These are phyloP conservation scores for Macadamia tetraphylla DNA, from an alignment of 164 flowering plant species.

Conservation along the genomic window DNA sequence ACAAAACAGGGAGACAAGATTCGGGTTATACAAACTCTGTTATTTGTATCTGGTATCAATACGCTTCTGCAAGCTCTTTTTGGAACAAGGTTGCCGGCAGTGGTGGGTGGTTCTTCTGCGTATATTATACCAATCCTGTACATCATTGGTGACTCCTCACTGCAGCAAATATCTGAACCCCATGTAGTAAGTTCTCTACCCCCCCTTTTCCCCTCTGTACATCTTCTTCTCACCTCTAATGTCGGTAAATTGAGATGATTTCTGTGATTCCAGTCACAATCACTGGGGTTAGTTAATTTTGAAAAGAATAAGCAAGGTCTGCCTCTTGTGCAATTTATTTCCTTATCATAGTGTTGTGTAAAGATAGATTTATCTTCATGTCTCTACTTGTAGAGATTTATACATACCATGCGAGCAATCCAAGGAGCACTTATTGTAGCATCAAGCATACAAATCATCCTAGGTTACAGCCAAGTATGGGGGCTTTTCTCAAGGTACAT, in stretches of 20 bases:
- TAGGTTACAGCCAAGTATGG: slow-evolving; percentile 95
- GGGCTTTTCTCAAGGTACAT: slow-evolving; percentile 85
- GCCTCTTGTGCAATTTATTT: neutral
- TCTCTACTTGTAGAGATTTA: slow-evolving; percentile 68
- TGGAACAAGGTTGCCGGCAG: slow-evolving; percentile 89
- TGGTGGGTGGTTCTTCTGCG: slow-evolving; percentile 92
- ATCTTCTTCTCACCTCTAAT: no score
- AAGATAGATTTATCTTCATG: neutral
- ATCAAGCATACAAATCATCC: slow-evolving; percentile 78
- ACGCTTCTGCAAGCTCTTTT: slow-evolving; percentile 94
- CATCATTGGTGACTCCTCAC: slow-evolving; percentile 70
- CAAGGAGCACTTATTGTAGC: slow-evolving; percentile 95
- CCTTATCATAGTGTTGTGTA: neutral
- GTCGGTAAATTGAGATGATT: no score
- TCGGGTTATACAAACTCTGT: slow-evolving; percentile 81
- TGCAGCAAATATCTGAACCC: slow-evolving; percentile 52
- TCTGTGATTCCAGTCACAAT: neutral
- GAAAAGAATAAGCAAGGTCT: neutral
- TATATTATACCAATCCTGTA: slow-evolving; percentile 72
- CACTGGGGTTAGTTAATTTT: neutral
- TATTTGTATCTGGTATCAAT: slow-evolving; percentile 90
- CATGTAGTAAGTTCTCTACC: slow-evolving; percentile 60
- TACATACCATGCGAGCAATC: slow-evolving; percentile 89
- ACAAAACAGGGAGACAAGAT: slow-evolving; percentile 81
- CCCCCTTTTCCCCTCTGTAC: no score